Evolutionary conservation across 2,329 filamentous ascomycete genomes (phyloP).

Genomic region (Ophiostoma sp.): DNA sequence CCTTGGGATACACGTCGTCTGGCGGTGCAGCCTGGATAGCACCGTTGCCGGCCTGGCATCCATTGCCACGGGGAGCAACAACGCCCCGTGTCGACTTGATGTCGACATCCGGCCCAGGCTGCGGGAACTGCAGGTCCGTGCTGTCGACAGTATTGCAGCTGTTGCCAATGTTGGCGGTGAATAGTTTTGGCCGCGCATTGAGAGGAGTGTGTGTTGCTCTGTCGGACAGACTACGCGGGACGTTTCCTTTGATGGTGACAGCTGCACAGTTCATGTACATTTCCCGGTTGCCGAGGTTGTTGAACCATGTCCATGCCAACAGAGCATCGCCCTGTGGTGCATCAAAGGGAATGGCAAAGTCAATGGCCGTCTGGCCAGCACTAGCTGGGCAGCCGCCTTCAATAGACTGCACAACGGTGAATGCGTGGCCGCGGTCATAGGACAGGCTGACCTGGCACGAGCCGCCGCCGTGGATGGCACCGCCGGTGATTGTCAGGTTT

Average conservation of each 20-base stretch:
- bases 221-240: neutral
- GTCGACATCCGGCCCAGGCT: neutral
- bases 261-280: neutral
- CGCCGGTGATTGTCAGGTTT: constrained; percentile 59
- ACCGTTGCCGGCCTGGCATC: neutral
- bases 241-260: neutral
- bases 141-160: neutral
- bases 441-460: constrained; percentile 73
- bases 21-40: neutral
- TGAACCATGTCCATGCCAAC: neutral
- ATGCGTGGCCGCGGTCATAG: constrained; percentile 57
- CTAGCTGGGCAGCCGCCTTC: neutral
- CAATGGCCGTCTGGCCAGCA: neutral
- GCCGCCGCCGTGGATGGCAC: constrained; percentile 61
- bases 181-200: neutral
- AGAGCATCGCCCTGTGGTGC: neutral
- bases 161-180: neutral
- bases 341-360: neutral
- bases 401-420: neutral
- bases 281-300: neutral
- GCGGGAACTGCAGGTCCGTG: neutral
- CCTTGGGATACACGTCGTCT: neutral
- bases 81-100: neutral
- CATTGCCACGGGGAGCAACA: neutral
- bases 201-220: neutral